Evolutionary conservation across 208 protist genomes (phyloP).

Genomic region (Phytomonas francai): DNA sequence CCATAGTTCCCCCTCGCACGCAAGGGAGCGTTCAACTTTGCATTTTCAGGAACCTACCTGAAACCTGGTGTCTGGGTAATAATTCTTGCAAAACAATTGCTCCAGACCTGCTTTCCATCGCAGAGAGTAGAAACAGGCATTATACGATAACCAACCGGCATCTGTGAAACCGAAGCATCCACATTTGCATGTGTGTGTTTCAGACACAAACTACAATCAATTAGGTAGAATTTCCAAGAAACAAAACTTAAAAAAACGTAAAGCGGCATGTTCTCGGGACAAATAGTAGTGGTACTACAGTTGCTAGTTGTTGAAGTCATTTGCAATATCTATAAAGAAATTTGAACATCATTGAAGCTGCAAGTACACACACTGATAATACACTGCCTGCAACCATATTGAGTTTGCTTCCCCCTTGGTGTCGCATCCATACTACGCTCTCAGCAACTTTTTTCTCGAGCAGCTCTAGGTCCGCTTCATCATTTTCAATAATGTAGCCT

Average conservation of each 20-base stretch:
- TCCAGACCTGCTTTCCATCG: no score
- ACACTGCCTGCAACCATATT: background rate
- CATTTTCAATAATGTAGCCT: constrained; percentile 73
- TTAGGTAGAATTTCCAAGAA: background rate
- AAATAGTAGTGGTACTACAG: background rate
- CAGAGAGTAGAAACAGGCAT: no score
- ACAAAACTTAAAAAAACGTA: background rate
- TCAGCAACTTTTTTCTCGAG: constrained; percentile 26
- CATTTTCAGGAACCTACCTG: no score
- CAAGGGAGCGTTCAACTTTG: no score
- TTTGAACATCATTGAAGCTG: background rate
- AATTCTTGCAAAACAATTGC: no score
- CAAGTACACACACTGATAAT: constrained; percentile 7
- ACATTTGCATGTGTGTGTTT: no score
- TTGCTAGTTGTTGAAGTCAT: background rate
- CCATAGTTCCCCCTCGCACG: no score
- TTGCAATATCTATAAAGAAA: background rate
- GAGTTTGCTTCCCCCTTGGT: constrained; percentile 16
- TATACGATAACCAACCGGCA: no score
- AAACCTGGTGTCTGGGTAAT: no score
- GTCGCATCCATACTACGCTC: constrained; percentile 59
- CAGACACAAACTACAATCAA: background rate
- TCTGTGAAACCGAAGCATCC: no score
- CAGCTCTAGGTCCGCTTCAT: constrained; percentile 24
- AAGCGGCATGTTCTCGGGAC: background rate